Percentiles rank a stretch among this genome's conserved stretches.
phyloP scores from a whole-genome alignment of 768 basidiomycete species.

The Kwoniella botswanensis region DNA sequence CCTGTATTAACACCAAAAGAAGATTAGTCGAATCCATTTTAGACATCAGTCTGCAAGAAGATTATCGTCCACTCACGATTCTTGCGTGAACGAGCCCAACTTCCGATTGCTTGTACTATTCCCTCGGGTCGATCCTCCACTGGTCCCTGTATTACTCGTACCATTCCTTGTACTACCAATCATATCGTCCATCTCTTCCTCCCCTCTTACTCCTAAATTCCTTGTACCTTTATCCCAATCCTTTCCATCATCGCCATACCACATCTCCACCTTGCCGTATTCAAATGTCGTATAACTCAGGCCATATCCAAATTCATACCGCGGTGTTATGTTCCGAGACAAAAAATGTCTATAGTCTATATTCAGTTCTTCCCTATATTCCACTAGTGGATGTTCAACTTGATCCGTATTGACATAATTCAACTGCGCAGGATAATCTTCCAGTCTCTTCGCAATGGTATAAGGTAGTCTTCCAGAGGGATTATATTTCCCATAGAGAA shows the following conservation, averaged over 20 bases:
- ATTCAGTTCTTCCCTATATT: conserved; percentile 71
- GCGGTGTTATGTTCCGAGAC: conserved; percentile 60
- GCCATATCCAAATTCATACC: conserved; percentile 84
- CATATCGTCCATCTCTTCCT: neutral
- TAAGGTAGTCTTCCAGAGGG: conserved; percentile 75
- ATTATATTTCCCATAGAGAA: conserved; percentile 74
- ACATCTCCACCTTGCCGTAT: conserved; percentile 68
- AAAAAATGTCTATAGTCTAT: conserved; percentile 67
- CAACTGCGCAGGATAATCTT: conserved; percentile 68
- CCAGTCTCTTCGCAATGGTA: conserved; percentile 70
- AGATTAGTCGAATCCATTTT: neutral
- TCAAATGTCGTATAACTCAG: conserved; percentile 82
- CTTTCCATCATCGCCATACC: conserved; percentile 12
- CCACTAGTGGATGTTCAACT: conserved; percentile 63
- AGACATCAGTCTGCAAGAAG: neutral
- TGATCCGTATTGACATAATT: conserved; percentile 60
- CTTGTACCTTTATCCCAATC: neutral
- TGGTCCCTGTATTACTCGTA: neutral
- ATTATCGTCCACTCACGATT: conserved; percentile 13
- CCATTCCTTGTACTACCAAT: neutral
- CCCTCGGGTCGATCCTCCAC: conserved; percentile 7
- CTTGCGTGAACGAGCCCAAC: conserved; percentile 24
- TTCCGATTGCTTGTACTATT: neutral
- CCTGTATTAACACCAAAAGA: conserved; percentile 7
- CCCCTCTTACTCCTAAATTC: neutral